Evolutionary conservation across 1,284 basidiomycete genomes (phyloP), one percentile per base, ranked within the genome.

Genomic region (Leccinum subspadiceum): DNA sequence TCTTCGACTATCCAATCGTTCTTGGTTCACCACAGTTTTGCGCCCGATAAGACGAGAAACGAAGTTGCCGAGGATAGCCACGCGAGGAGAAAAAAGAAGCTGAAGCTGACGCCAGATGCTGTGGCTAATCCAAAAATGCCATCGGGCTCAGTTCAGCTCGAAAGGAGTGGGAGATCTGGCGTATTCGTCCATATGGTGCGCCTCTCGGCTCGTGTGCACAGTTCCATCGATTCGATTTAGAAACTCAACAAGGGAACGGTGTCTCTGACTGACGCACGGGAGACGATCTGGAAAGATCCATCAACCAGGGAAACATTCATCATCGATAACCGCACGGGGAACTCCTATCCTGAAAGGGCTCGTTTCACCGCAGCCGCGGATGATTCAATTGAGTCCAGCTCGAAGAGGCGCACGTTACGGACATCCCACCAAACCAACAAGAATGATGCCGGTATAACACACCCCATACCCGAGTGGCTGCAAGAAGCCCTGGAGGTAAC

Each of bases 261-360:
- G 17, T 33, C 59, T 57, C 60, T 65, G 49, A 57, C 59, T 50
- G 68, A 73, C 41, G 75, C 78, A 55, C 62, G 66, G 53, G 61
- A 59, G 59, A 66, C 81, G 22, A 57, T 75, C 24, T 90, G 89
- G 88, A 81, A 75, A 35, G 88, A 92, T 73, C 80, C 82, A 22
- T 72, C 65, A 22, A 90, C 86, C 1, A 83, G 87, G n/a, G 81
- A 89, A 70, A 79, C 78, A 0, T 88, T 89, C 64, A 65, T 89
- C 6, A 80, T 94, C 9, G 88, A 96, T 70, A 70, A 80, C 53
- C 80, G 87, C 26, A 84, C 84, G 9, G 84, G 84, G 10, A 81
- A 90, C 73, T 76, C 84, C 41, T 78, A 79, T 68, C 75, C 73
- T n/a, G 74, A 72, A 67, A 65, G 66, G 53, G 64, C 74, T 55